A percentile compares a stretch with the other conserved stretches of the same genome.
These are phyloP conservation scores for Pythium dissotocum DNA, from an alignment of 352 stramenopile species.

Conservation along the genomic window DNA sequence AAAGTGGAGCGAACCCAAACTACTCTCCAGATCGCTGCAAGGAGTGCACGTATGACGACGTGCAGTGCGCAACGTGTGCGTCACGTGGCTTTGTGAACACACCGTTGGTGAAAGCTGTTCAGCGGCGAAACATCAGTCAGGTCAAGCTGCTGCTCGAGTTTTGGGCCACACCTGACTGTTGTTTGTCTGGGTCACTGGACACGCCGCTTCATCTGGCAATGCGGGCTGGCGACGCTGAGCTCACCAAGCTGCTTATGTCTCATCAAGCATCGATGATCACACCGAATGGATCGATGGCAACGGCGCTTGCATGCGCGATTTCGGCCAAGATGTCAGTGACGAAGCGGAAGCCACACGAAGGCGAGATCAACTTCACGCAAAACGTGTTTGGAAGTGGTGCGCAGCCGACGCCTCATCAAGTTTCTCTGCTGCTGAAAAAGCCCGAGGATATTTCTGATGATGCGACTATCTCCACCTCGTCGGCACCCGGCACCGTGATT, in stretches of 20 bases:
- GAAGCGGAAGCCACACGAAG: slow-evolving; percentile 42
- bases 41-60: slow-evolving; percentile 24
- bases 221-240: slow-evolving; percentile 31
- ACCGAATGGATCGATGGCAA: slow-evolving; percentile 32
- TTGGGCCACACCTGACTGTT: slow-evolving; percentile 41
- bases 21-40: slow-evolving; percentile 32
- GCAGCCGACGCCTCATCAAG: not conserved
- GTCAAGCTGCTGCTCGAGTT: slow-evolving; percentile 38
- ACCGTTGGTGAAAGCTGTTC: slow-evolving; percentile 37
- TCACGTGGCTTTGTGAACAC: slow-evolving; percentile 31
- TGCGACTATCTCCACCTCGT: not conserved
- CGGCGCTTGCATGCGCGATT: slow-evolving; percentile 53
- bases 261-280: slow-evolving; percentile 44
- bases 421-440: not conserved
- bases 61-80: slow-evolving; percentile 35
- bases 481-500: slow-evolving; percentile 1
- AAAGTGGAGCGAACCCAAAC: slow-evolving; percentile 41
- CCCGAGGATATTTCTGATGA: not conserved
- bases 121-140: slow-evolving; percentile 28
- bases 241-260: slow-evolving; percentile 41
- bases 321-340: slow-evolving; percentile 39
- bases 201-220: slow-evolving; percentile 53
- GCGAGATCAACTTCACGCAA: slow-evolving; percentile 30
- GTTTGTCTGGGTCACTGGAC: slow-evolving; percentile 31
- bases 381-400: not conserved